A percentile compares a stretch with the other conserved stretches of the same genome.
Conservation (phyloP, 768 basidiomycete genomes). For the Mycena metata region DNA sequence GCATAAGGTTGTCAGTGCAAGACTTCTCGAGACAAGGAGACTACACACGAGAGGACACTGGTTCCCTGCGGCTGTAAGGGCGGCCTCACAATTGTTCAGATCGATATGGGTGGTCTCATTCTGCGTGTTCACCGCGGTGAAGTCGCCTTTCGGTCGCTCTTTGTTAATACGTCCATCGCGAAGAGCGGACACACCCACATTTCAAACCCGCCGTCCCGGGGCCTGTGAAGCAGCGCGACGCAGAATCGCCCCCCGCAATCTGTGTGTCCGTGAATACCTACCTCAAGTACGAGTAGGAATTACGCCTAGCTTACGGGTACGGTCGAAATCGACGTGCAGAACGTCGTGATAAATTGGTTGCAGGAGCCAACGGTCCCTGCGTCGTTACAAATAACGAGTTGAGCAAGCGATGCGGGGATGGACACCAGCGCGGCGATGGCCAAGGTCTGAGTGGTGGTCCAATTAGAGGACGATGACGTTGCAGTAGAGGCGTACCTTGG, state of each 20-base stretch:
- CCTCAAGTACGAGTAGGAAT: background rate
- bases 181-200: background rate
- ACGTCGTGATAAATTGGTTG: slow-evolving; percentile 1
- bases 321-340: slow-evolving; percentile 6
- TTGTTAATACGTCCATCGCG: background rate
- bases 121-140: background rate
- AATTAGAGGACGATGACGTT: no score
- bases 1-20: background rate
- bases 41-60: background rate
- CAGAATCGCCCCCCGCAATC: background rate
- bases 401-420: no score
- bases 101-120: background rate
- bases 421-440: no score
- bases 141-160: background rate
- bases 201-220: background rate
- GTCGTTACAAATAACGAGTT: no score
- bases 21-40: background rate
- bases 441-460: no score
- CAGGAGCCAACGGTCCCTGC: background rate
- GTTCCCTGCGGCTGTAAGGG: background rate
- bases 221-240: slow-evolving; percentile 1
- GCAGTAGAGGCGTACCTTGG: no score
- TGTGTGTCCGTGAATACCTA: background rate
- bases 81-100: background rate
- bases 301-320: background rate